Conservation (phyloP, 495 filamentous ascomycete species). For the Daldinia caldariorum region DNA sequence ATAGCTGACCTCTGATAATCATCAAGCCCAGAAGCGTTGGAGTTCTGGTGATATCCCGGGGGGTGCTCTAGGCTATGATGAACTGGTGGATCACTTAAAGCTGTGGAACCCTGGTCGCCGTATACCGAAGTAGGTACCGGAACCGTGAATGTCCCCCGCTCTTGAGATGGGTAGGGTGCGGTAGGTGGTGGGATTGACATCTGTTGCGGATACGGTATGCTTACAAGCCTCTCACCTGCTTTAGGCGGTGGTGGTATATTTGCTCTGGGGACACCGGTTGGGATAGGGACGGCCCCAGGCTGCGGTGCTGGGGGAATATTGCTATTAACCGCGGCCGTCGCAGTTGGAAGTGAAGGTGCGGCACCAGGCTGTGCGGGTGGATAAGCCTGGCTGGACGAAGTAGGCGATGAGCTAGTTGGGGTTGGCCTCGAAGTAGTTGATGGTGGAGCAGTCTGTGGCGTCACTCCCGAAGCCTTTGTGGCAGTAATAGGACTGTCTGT, state of each 20-base stretch:
- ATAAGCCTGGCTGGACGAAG: constrained; percentile 49
- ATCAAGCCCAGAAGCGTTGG: constrained; percentile 58
- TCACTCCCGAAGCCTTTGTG: constrained; percentile 60
- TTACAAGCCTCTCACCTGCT: constrained; percentile 54
- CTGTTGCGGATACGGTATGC: constrained; percentile 53
- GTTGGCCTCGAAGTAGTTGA: constrained; percentile 35
- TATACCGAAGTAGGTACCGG: constrained; percentile 37
- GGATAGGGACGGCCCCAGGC: constrained; percentile 63
- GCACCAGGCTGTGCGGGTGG: constrained; percentile 60
- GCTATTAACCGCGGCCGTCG: constrained; percentile 47
- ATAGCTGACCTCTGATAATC: constrained; percentile 47
- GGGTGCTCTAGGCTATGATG: constrained; percentile 56
- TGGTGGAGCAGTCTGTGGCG: constrained; percentile 59
- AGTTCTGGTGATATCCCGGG: constrained; percentile 66
- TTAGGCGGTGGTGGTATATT: constrained; percentile 65
- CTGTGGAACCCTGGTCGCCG: constrained; percentile 25
- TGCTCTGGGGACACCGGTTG: constrained; percentile 38
- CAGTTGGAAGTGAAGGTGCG: constrained; percentile 48
- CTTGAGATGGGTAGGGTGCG: constrained; percentile 46
- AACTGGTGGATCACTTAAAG: constrained; percentile 8
- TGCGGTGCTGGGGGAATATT: constrained; percentile 66
- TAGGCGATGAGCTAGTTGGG: constrained; percentile 52
- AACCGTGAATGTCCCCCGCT: constrained; percentile 51
- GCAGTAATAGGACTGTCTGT: constrained; percentile 67
- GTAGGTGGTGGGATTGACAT: constrained; percentile 53